Evolutionary conservation across 352 stramenopile genomes (phyloP), one percentile per base, ranked within the genome.

Genomic region (Saprolegnia diclina): DNA sequence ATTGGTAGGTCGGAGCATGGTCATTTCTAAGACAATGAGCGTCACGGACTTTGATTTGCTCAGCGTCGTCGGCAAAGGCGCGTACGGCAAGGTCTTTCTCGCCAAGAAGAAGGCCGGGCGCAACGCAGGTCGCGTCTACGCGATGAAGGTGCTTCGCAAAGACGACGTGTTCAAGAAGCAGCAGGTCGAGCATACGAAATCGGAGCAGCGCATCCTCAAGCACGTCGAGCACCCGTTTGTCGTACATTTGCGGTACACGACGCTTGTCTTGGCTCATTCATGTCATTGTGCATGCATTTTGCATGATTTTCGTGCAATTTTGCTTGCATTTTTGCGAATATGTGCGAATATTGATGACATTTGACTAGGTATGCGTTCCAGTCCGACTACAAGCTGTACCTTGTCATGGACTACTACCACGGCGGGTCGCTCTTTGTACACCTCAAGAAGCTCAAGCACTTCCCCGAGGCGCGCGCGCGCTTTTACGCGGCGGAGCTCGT

Each of bases 331-430:
- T 35, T 35, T 5, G 29, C 29, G 5, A 35, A 35, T 35, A 6
- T 35, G 2, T 5, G 29, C 29, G 29, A 35, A 6, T 35, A 6
- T 24, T 65, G 45, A 19, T 38, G 29, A 1, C 45, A 38, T 38
- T 37, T 14, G 5, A 11, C 19, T 68, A 68, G 62, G 16, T 72
- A 71, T 55, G 85, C 87, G 2, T 96, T 96, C 75, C 89, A 96
- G 75, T 93, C 91, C 64, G 71, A 90, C 35, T 78, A 92, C 73
- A 95, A 95, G 68, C 71, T 96, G 40, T 94, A 95, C 57, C 59
- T 96, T 19, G 87, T 96, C 10, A 91, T 96, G 81, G 89, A 96
- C 55, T 96, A 96, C 73, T 95, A 91, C 76, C 82, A 76, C 48
- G 88, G 89, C 32, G 89, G 89, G 19, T 91, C 83, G 67, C 74